phyloP scores from a whole-genome alignment of 352 stramenopile species.

The Phytophthora megakarya region DNA sequence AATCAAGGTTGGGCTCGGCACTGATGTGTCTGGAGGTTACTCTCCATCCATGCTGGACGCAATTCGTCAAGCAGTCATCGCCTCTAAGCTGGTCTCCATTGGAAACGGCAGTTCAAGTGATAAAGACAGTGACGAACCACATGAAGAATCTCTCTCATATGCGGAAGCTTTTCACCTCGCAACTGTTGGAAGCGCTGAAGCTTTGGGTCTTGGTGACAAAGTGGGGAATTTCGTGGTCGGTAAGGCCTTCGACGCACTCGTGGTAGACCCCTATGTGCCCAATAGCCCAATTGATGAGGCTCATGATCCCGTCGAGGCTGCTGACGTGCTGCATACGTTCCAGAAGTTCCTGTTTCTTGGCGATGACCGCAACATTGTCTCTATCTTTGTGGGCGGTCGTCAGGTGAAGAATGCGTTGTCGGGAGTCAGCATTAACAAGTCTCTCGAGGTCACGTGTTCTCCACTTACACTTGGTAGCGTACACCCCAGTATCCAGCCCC shows the following conservation, averaged over 20 bases:
- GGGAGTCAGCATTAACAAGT: constrained; percentile 10
- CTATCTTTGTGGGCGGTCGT: constrained; percentile 86
- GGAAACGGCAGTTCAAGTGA: constrained; percentile 59
- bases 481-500: constrained; percentile 22
- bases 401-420: constrained; percentile 49
- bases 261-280: constrained; percentile 67
- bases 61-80: constrained; percentile 89
- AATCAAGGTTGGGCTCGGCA: constrained; percentile 93
- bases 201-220: constrained; percentile 45
- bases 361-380: constrained; percentile 33
- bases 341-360: constrained; percentile 68
- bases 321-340: constrained; percentile 74
- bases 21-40: constrained; percentile 94
- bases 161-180: constrained; percentile 92
- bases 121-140: constrained; percentile 21
- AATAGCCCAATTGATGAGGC: constrained; percentile 74
- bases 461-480: constrained; percentile 31
- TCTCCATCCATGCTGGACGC: constrained; percentile 94
- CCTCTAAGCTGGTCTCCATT: constrained; percentile 85
- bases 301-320: constrained; percentile 46
- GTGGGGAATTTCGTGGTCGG: constrained; percentile 90
- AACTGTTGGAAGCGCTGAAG: constrained; percentile 79
- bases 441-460: constrained; percentile 4
- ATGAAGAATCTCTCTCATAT: constrained; percentile 55
- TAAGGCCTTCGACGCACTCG: constrained; percentile 92